phyloP scores from a whole-genome alignment of 2,329 filamentous ascomycete genomes.

The Curvularia sp. region DNA sequence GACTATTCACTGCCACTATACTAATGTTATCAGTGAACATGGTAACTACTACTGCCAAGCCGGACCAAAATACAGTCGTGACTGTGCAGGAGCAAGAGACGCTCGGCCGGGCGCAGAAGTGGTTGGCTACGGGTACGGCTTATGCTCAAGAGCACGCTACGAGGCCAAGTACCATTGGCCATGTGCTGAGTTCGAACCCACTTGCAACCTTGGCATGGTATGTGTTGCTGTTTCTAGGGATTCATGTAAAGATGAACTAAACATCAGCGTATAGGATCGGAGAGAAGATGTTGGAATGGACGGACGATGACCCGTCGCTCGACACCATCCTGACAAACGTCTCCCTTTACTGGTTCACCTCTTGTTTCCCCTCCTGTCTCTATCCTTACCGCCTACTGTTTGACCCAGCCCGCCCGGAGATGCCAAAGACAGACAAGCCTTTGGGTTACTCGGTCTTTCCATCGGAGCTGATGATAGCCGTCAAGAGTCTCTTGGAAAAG shows the following conservation, averaged over 20 bases:
- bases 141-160: constrained; percentile 64
- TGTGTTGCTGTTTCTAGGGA: no score
- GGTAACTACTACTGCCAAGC: constrained; percentile 15
- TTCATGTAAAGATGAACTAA: background rate
- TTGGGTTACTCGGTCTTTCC: constrained; percentile 56
- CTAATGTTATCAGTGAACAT: constrained; percentile 38
- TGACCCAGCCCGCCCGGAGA: constrained; percentile 15
- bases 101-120: constrained; percentile 35
- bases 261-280: constrained; percentile 52
- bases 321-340: constrained; percentile 60
- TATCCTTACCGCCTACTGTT: constrained; percentile 57
- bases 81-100: constrained; percentile 27
- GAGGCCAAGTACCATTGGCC: constrained; percentile 63
- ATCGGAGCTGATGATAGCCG: constrained; percentile 50
- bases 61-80: constrained; percentile 27
- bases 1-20: background rate
- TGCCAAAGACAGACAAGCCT: constrained; percentile 44
- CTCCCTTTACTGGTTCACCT: constrained; percentile 64
- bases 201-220: constrained; percentile 64
- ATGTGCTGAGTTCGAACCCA: constrained; percentile 62
- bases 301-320: constrained; percentile 52
- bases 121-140: constrained; percentile 53
- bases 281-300: constrained; percentile 65
- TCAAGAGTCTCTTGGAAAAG: constrained; percentile 49
- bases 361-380: constrained; percentile 54